Conservation (phyloP, 2,329 filamentous ascomycete species). For the Epichloe glyceriae region DNA sequence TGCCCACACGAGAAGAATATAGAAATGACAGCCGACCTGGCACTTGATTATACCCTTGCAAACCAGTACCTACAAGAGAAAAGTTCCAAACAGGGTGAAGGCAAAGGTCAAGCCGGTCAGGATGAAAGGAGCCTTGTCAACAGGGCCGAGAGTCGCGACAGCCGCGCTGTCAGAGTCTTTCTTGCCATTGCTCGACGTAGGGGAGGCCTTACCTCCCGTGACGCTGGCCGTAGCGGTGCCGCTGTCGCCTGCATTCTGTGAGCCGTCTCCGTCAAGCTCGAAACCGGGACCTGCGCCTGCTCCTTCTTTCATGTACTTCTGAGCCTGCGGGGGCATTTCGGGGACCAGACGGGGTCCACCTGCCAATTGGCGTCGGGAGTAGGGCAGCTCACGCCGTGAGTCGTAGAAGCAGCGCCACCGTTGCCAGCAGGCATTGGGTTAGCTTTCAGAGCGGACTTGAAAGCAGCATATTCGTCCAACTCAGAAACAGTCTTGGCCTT, state of each 20-base stretch:
- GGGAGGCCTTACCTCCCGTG: constrained; percentile 19
- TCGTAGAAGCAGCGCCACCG: constrained; percentile 36
- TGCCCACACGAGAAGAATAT: constrained; percentile 5
- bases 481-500: constrained; percentile 40
- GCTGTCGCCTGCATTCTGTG: constrained; percentile 36
- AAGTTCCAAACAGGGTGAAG: constrained; percentile 26
- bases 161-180: constrained; percentile 18
- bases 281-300: constrained; percentile 42
- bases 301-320: constrained; percentile 40
- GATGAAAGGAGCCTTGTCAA: constrained; percentile 20
- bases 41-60: not conserved
- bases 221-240: constrained; percentile 32
- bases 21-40: constrained; percentile 1
- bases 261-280: constrained; percentile 35
- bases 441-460: constrained; percentile 32
- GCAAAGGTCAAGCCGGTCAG: constrained; percentile 22
- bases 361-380: constrained; percentile 35
- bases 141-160: constrained; percentile 14
- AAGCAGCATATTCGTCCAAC: constrained; percentile 45
- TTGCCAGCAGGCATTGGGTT: constrained; percentile 38
- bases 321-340: constrained; percentile 35
- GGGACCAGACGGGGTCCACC: constrained; percentile 36
- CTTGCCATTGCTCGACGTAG: constrained; percentile 10
- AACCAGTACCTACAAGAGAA: constrained; percentile 23
- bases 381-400: constrained; percentile 35